phyloP scores from a whole-genome alignment of 441 rosid genomes.

The Populus tomentosa region DNA sequence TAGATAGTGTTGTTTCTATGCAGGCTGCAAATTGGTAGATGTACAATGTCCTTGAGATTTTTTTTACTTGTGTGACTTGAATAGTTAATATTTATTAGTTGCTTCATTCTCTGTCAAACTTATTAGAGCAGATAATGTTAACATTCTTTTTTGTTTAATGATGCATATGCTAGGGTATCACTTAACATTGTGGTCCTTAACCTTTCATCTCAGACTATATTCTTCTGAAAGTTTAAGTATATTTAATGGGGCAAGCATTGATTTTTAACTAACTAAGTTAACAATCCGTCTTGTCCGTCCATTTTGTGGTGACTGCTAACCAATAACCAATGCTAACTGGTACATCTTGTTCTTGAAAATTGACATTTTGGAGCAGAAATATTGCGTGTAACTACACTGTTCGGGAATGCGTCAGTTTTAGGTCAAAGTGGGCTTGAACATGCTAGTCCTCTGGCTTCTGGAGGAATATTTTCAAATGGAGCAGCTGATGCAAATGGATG shows the following conservation, averaged over 20 bases:
- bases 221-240: slow-evolving; percentile 28
- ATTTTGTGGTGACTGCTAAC: slow-evolving; percentile 67
- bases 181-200: slow-evolving; percentile 10
- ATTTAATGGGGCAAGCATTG: slow-evolving; percentile 33
- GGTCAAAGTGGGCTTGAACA: slow-evolving; percentile 99
- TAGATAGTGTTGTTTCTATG: not conserved
- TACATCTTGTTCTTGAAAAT: slow-evolving; percentile 96
- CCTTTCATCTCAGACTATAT: slow-evolving; percentile 23
- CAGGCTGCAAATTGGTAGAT: not conserved
- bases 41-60: not conserved
- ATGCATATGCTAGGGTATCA: not conserved
- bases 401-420: slow-evolving; percentile 98
- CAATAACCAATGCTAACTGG: slow-evolving; percentile 87
- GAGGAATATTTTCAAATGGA: slow-evolving; percentile 94
- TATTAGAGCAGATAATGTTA: slow-evolving; percentile 1
- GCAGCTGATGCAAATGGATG: slow-evolving; percentile 94
- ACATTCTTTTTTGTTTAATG: slow-evolving; percentile 6
- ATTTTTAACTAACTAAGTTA: slow-evolving; percentile 54
- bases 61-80: not conserved
- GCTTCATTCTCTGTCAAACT: slow-evolving; percentile 1
- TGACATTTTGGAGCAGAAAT: slow-evolving; percentile 99
- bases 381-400: slow-evolving; percentile 98
- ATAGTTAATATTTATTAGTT: not conserved
- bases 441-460: slow-evolving; percentile 93
- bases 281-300: slow-evolving; percentile 44